These are phyloP conservation scores for Gossypium davidsonii DNA, from an alignment of 441 rosid species.

Conservation along the genomic window DNA sequence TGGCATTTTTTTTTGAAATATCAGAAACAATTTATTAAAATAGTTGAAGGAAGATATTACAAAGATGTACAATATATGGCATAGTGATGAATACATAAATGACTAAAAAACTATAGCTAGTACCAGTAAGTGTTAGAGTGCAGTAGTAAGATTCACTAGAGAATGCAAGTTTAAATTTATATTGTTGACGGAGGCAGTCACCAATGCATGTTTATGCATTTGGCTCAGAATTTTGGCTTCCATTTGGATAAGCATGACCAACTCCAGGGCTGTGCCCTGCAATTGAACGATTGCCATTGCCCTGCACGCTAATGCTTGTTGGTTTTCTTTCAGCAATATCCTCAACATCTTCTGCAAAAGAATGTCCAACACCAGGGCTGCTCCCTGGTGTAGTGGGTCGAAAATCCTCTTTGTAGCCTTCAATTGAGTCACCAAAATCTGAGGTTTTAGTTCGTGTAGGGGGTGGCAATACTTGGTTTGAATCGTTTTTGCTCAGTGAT, in stretches of 20 bases:
- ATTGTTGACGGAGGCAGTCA: neutral
- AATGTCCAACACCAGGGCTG: conserved; percentile 26
- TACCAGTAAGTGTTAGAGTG: too few relatives aligned
- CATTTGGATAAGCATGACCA: neutral
- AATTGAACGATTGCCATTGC: neutral
- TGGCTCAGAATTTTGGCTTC: neutral
- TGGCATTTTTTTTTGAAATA: neutral
- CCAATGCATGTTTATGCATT: neutral
- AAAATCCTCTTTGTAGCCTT: conserved; percentile 9
- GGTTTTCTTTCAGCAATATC: neutral
- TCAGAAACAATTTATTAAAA: neutral
- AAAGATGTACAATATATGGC: neutral
- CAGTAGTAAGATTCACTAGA: too few relatives aligned
- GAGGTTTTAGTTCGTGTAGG: neutral
- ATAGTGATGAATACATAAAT: neutral
- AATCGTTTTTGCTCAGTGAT: neutral
- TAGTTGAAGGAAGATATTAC: neutral
- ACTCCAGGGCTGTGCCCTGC: conserved; percentile 8
- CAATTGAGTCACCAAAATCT: neutral
- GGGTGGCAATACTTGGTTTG: neutral
- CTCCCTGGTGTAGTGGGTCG: conserved; percentile 21
- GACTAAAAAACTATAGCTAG: neutral
- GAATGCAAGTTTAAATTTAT: too few relatives aligned
- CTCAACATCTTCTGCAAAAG: neutral
- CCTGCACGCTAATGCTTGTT: neutral